These are phyloP conservation scores for Volvox reticuliferus DNA, from an alignment of 139 green algal genomes.

Conservation along the genomic window DNA sequence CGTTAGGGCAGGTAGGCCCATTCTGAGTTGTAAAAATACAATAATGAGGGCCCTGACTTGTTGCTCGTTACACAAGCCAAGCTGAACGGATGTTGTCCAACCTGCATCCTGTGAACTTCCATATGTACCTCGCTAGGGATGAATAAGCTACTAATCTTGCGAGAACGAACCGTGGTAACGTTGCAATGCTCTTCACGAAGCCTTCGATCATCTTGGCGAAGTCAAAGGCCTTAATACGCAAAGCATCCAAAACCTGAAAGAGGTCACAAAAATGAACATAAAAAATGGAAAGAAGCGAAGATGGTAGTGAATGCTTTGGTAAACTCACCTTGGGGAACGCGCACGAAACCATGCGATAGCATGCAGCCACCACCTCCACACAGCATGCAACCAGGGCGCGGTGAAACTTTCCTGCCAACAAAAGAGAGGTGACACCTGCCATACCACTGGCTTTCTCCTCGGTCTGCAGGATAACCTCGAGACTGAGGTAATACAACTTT, in stretches of 20 bases:
- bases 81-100: neutral
- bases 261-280: neutral
- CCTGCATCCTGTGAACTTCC: neutral
- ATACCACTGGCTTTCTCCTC: constrained; percentile 52
- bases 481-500: constrained; percentile 80
- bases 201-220: constrained; percentile 79
- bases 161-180: constrained; percentile 55
- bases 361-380: constrained; percentile 71
- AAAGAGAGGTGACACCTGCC: constrained; percentile 36
- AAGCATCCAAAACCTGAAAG: constrained; percentile 61
- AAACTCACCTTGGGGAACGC: constrained; percentile 35
- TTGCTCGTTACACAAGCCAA: too few relatives aligned
- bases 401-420: constrained; percentile 70
- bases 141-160: too few relatives aligned
- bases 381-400: constrained; percentile 70
- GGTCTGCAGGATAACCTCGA: constrained; percentile 67
- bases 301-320: neutral
- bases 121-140: too few relatives aligned
- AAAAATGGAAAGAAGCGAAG: neutral
- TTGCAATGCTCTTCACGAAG: constrained; percentile 70
- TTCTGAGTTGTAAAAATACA: too few relatives aligned
- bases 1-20: too few relatives aligned
- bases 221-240: constrained; percentile 83
- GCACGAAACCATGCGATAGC: constrained; percentile 60
- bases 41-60: too few relatives aligned